A percentile compares a stretch with the other conserved stretches of the same genome.
Conservation (phyloP, 225 moss, liverwort and hornwort genomes). For the Bryum argenteum region DNA sequence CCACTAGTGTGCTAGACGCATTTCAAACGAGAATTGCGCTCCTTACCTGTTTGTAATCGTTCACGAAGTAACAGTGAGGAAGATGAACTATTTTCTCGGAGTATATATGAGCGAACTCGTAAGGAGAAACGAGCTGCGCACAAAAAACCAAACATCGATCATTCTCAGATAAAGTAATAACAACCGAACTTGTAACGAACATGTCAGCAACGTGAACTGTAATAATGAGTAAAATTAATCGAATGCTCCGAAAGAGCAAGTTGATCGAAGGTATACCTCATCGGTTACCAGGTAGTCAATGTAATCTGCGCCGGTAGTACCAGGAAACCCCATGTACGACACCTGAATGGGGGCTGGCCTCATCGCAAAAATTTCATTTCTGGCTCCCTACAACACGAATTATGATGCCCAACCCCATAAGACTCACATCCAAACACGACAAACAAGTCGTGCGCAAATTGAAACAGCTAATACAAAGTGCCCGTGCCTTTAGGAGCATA, state of each 20-base stretch:
- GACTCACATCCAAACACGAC: neutral
- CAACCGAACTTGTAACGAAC: neutral
- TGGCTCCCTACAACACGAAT: constrained; percentile 67
- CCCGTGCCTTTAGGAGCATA: neutral
- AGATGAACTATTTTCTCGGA: constrained; percentile 95
- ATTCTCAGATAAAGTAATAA: neutral
- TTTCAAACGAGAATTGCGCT: neutral
- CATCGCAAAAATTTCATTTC: constrained; percentile 98
- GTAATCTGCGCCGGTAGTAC: constrained; percentile 95
- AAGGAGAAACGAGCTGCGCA: constrained; percentile 87
- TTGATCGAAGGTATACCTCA: constrained; percentile 58
- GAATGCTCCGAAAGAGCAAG: constrained; percentile 4
- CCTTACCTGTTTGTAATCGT: constrained; percentile 95
- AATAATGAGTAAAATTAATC: neutral
- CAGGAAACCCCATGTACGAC: constrained; percentile 99
- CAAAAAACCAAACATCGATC: constrained; percentile 5
- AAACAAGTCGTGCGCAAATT: neutral
- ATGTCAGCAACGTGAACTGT: constrained; percentile 2
- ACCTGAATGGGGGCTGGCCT: constrained; percentile 94
- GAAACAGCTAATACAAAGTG: neutral
- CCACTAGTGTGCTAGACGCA: neutral
- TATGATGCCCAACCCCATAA: neutral
- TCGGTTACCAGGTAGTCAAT: constrained; percentile 95
- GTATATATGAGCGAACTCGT: constrained; percentile 78
- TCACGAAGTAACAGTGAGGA: constrained; percentile 98